Evolutionary conservation across 768 basidiomycete species (phyloP).

Genomic region (Kwoniella heveanensis): DNA sequence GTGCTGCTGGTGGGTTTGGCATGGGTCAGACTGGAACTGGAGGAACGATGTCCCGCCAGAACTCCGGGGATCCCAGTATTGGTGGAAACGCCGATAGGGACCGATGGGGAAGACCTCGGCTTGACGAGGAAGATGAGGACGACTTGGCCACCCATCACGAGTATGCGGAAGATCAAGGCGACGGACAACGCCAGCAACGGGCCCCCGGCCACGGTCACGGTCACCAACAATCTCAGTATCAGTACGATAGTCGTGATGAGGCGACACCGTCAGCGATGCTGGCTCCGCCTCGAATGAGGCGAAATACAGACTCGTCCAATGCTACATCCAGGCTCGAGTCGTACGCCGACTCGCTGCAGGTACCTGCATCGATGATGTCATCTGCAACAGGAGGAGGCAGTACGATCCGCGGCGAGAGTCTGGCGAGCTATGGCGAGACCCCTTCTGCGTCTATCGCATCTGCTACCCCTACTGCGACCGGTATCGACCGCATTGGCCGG

Average conservation of each 20-base stretch:
- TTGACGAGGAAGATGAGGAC: slow-evolving; percentile 24
- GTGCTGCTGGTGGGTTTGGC: neutral
- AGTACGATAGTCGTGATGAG: neutral
- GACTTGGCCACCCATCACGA: neutral
- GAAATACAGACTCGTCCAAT: neutral
- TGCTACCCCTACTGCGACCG: neutral
- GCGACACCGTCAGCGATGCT: neutral
- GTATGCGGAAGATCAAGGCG: neutral
- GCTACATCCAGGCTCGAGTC: neutral
- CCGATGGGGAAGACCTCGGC: slow-evolving; percentile 11
- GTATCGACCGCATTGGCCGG: neutral
- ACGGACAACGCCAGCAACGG: neutral
- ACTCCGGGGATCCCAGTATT: slow-evolving; percentile 10
- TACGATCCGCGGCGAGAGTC: slow-evolving; percentile 24
- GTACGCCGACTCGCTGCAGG: slow-evolving; percentile 1
- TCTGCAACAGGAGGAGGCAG: slow-evolving; percentile 9
- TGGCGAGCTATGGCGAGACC: slow-evolving; percentile 23
- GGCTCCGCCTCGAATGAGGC: neutral
- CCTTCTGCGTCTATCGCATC: slow-evolving; percentile 4
- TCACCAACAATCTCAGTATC: slow-evolving; percentile 2
- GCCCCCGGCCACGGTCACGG: neutral
- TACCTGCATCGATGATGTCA: slow-evolving; percentile 9
- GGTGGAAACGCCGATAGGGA: neutral
- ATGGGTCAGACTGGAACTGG: neutral
- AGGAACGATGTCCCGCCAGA: slow-evolving; percentile 24